Percentiles rank a stretch among this genome's conserved stretches.
phyloP scores from a whole-genome alignment of 148 eudicot genomes.

The Persicaria tinctoria region DNA sequence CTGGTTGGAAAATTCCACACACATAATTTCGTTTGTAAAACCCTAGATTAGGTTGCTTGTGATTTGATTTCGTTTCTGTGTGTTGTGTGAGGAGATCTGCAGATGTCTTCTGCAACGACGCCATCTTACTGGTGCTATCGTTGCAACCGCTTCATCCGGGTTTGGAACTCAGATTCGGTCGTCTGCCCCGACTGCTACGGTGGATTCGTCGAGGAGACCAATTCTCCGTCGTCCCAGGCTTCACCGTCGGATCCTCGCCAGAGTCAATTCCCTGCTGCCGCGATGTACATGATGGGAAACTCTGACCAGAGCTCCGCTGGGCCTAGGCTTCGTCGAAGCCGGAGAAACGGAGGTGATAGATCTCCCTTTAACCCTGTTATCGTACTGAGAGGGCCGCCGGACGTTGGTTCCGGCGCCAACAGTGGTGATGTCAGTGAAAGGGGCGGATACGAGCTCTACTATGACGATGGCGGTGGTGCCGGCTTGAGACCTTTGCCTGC shows the following conservation, averaged over 20 bases:
- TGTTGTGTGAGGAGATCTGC: neutral
- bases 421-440: slow-evolving; percentile 22
- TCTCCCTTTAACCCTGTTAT: slow-evolving; percentile 94
- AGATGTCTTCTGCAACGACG: slow-evolving; percentile 17
- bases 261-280: slow-evolving; percentile 48
- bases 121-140: slow-evolving; percentile 90
- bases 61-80: neutral
- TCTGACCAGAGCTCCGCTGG: slow-evolving; percentile 30
- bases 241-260: slow-evolving; percentile 38
- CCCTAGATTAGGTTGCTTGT: neutral
- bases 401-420: slow-evolving; percentile 15
- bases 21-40: too few species aligned
- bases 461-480: slow-evolving; percentile 77
- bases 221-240: slow-evolving; percentile 20
- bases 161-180: slow-evolving; percentile 31
- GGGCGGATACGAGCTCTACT: slow-evolving; percentile 68
- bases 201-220: slow-evolving; percentile 75
- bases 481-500: slow-evolving; percentile 77
- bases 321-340: slow-evolving; percentile 33
- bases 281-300: slow-evolving; percentile 42
- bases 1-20: neutral
- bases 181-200: slow-evolving; percentile 70
- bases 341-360: slow-evolving; percentile 61
- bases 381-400: slow-evolving; percentile 60
- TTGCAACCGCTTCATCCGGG: slow-evolving; percentile 68